A percentile compares a stretch with the other conserved stretches of the same genome.
phyloP scores from a whole-genome alignment of 129 eudicot genomes.

The Daucus carota region DH1_v3.0 NC_030382.2:34653001-34653500 shows the following conservation, averaged over 20 bases:
- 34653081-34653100: too few species aligned
- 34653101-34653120: too few species aligned
- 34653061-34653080: too few species aligned
- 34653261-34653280: neutral
- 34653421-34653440: neutral
- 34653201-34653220: too few species aligned
- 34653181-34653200: too few species aligned
- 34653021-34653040: too few species aligned
- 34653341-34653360: conserved; percentile 4
- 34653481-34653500: neutral
- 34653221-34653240: neutral
- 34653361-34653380: neutral
- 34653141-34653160: too few species aligned
- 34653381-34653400: conserved; percentile 1
- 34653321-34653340: conserved; percentile 26
- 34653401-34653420: conserved; percentile 5
- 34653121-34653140: too few species aligned
- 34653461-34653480: conserved; percentile 1
- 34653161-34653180: too few species aligned
- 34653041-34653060: too few species aligned
- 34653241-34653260: neutral
- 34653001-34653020: too few species aligned
- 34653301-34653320: conserved; percentile 44
- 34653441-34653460: conserved; percentile 7
- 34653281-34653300: conserved; percentile 38